These are phyloP conservation scores for Trypanosoma conorhini DNA, from an alignment of 208 protist genomes.

Conservation along the genomic window DNA sequence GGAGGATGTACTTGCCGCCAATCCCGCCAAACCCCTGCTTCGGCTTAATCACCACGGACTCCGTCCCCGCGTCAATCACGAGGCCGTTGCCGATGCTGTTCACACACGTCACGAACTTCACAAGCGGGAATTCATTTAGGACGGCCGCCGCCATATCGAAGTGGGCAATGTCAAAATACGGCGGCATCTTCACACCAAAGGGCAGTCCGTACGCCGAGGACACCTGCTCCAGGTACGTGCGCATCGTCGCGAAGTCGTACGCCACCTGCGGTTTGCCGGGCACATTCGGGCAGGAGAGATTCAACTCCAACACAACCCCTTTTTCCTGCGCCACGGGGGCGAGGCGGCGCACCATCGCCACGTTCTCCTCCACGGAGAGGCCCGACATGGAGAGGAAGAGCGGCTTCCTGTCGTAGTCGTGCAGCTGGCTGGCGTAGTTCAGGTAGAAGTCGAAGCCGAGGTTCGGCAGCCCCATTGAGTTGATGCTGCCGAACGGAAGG, in stretches of 20 bases:
- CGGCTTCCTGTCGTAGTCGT: constrained; percentile 65
- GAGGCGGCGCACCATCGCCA: constrained; percentile 60
- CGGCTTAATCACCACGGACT: constrained; percentile 84
- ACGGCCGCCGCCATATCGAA: constrained; percentile 82
- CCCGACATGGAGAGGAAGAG: constrained; percentile 87
- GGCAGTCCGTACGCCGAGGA: constrained; percentile 63
- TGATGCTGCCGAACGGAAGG: constrained; percentile 82
- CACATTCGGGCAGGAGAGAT: constrained; percentile 90
- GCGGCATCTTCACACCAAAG: constrained; percentile 91
- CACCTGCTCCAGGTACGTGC: constrained; percentile 57
- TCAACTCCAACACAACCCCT: constrained; percentile 79
- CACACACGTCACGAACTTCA: constrained; percentile 86
- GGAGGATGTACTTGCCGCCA: constrained; percentile 78
- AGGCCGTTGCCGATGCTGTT: constrained; percentile 91
- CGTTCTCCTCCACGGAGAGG: constrained; percentile 77
- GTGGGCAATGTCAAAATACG: constrained; percentile 91
- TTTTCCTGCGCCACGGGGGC: constrained; percentile 52
- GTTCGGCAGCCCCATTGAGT: constrained; percentile 91
- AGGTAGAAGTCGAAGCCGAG: constrained; percentile 81
- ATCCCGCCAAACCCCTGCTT: constrained; percentile 90
- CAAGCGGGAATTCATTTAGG: constrained; percentile 80
- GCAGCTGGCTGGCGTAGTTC: constrained; percentile 29
- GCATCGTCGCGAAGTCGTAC: constrained; percentile 85
- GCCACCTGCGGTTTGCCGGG: constrained; percentile 89
- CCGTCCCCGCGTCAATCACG: constrained; percentile 78